Evolutionary conservation across 2,329 filamentous ascomycete genomes (phyloP).

Genomic region (Helotiales sp.): DNA sequence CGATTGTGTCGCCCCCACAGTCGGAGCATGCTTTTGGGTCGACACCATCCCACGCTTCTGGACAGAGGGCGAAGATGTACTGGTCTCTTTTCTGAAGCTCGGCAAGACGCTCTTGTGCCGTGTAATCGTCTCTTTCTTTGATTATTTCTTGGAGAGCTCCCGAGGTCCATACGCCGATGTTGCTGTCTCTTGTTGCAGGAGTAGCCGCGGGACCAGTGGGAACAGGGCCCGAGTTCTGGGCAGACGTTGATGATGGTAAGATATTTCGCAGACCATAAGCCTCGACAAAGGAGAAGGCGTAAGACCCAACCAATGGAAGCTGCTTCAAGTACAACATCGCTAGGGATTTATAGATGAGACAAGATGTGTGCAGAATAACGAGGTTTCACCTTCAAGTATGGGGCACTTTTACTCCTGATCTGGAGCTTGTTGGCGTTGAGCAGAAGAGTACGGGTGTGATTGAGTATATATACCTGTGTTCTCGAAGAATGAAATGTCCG

Average conservation of each 20-base stretch:
- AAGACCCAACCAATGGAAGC: constrained; percentile 1
- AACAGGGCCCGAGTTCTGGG: constrained; percentile 4
- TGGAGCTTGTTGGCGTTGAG: neutral
- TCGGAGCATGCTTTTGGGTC: constrained; percentile 5
- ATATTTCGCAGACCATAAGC: constrained; percentile 3
- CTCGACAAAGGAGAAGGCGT: neutral
- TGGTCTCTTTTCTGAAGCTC: constrained; percentile 1
- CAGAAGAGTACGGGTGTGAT: neutral
- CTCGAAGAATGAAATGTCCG: too few species aligned
- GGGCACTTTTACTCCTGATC: constrained; percentile 1
- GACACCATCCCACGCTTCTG: neutral
- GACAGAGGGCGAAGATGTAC: constrained; percentile 5
- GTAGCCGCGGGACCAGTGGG: constrained; percentile 2
- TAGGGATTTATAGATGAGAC: constrained; percentile 5
- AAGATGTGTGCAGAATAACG: constrained; percentile 1
- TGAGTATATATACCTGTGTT: neutral
- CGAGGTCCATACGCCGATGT: constrained; percentile 3
- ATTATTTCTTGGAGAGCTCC: constrained; percentile 2
- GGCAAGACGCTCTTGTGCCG: neutral
- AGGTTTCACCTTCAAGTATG: constrained; percentile 1
- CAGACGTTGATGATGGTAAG: constrained; percentile 3
- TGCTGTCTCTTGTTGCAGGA: constrained; percentile 5
- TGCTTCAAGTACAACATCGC: constrained; percentile 5
- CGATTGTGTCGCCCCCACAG: constrained; percentile 1
- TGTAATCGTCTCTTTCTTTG: constrained; percentile 5